These are phyloP conservation scores for Eucalyptus polybractea DNA, from an alignment of 345 rosid species.

Conservation along the genomic window DNA sequence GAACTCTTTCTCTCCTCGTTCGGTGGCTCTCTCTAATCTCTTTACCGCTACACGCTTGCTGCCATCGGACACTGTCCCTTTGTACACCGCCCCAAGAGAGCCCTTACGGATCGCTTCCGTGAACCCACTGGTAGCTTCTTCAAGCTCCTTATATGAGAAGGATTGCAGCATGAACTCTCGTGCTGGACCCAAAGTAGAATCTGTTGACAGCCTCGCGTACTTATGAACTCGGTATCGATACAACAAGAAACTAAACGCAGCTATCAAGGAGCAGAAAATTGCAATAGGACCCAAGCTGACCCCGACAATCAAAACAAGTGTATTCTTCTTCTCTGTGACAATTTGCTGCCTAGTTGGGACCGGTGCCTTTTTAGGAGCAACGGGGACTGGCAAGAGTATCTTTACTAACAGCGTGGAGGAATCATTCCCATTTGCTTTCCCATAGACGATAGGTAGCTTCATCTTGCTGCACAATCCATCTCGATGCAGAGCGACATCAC, in stretches of 20 bases:
- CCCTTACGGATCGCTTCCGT: not conserved
- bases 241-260: not conserved
- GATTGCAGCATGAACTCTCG: not conserved
- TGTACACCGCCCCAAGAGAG: slow-evolving; percentile 2
- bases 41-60: not conserved
- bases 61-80: not conserved
- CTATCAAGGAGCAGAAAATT: not conserved
- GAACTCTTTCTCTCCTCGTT: slow-evolving; percentile 2
- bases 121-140: slow-evolving; percentile 3
- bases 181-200: not conserved
- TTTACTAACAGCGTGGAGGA: not conserved
- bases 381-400: fast-evolving
- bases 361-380: fast-evolving
- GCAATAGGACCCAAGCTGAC: not conserved
- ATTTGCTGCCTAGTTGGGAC: fast-evolving
- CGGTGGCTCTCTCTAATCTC: not conserved
- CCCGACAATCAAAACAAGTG: not conserved
- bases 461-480: not conserved
- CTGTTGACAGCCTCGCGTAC: not conserved
- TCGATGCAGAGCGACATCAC: not conserved
- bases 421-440: not conserved
- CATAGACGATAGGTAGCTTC: not conserved
- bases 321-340: not conserved
- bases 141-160: slow-evolving; percentile 1
- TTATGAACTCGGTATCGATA: not conserved